Percentiles rank a stretch among this genome's conserved stretches.
phyloP scores from a whole-genome alignment of 352 stramenopile genomes.

The Pythium oligandrum region DNA sequence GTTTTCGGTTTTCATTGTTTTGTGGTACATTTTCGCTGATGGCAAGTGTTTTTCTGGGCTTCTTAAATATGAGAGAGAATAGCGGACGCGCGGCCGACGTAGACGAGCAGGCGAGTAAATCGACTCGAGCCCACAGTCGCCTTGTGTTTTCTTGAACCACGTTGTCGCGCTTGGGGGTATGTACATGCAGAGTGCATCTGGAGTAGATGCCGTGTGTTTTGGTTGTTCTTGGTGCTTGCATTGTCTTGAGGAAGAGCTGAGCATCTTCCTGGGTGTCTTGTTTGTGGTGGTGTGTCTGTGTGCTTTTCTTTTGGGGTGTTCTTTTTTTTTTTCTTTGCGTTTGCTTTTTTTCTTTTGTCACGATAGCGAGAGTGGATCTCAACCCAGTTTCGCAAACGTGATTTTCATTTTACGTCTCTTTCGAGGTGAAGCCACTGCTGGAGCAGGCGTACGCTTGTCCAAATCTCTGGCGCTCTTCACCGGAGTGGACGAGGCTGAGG shows the following conservation, averaged over 20 bases:
- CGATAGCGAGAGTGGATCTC: conserved; percentile 17
- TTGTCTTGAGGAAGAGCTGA: neutral
- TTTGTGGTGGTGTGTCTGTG: conserved; percentile 2
- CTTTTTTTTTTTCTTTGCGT: conserved; percentile 10
- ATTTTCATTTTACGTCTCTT: conserved; percentile 92
- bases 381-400: conserved; percentile 87
- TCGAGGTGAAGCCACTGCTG: conserved; percentile 59
- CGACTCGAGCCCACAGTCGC: no score
- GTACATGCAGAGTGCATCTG: no score
- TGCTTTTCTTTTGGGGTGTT: conserved; percentile 4
- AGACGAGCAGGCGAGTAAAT: no score
- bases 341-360: conserved; percentile 14
- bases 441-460: conserved; percentile 36
- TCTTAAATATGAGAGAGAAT: no score
- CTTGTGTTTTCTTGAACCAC: no score
- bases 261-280: neutral
- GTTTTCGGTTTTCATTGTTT: neutral
- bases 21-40: neutral
- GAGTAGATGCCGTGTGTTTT: no score
- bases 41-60: no score
- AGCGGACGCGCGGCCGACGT: no score
- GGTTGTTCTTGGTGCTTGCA: no score
- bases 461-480: conserved; percentile 32
- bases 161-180: no score
- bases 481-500: neutral